Conservation (phyloP, 306 rosid species). For the Quercus rubra region DNA sequence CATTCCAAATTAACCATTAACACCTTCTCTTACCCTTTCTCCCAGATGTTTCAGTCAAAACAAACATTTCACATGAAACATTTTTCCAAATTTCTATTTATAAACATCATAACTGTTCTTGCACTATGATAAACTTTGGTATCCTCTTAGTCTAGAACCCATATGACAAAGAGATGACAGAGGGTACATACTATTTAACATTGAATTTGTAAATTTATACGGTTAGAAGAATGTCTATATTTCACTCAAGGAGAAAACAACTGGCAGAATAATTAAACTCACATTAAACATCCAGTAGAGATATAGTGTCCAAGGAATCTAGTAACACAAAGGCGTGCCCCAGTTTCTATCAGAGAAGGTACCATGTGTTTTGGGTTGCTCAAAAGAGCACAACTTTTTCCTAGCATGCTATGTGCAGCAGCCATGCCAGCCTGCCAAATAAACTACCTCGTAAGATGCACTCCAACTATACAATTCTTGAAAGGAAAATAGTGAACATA, state of each 20-base stretch:
- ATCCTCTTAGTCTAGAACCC: not conserved
- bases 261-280: conserved; percentile 30
- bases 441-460: not conserved
- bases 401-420: conserved; percentile 71
- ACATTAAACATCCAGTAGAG: conserved; percentile 71
- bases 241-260: not conserved
- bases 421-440: conserved; percentile 73
- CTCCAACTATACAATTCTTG: not conserved
- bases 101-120: not conserved
- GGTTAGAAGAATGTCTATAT: not conserved
- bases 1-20: not conserved
- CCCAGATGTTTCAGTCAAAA: not conserved
- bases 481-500: not conserved
- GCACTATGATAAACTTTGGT: not conserved
- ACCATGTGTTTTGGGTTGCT: conserved; percentile 86
- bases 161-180: not conserved
- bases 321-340: conserved; percentile 64
- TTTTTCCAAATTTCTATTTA: not conserved
- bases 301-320: conserved; percentile 60
- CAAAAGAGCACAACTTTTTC: conserved; percentile 44
- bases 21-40: not conserved
- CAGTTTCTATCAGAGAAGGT: conserved; percentile 73
- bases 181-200: not conserved
- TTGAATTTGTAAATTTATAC: not conserved
- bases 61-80: not conserved